Evolutionary conservation across 2,329 filamentous ascomycete genomes (phyloP).

Genomic region (Alternaria dauci): DNA sequence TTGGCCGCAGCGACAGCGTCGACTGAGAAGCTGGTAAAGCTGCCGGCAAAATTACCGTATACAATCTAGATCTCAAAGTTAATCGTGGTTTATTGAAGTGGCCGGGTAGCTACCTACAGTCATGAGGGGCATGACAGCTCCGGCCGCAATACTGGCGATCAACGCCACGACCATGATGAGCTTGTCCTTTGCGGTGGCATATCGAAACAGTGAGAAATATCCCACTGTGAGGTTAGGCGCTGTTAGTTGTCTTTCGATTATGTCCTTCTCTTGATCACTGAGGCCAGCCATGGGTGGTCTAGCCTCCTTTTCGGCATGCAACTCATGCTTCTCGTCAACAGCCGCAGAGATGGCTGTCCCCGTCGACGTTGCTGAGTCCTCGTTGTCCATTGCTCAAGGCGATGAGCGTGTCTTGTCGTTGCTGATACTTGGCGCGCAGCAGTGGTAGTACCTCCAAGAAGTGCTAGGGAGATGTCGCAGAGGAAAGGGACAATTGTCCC

Average conservation of each 20-base stretch:
- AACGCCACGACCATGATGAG: constrained; percentile 61
- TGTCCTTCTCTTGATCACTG: constrained; percentile 45
- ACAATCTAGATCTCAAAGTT: constrained; percentile 36
- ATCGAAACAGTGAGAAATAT: constrained; percentile 58
- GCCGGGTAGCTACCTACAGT: constrained; percentile 56
- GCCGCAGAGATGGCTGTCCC: constrained; percentile 27
- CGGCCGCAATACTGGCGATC: constrained; percentile 73
- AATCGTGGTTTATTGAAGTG: not conserved
- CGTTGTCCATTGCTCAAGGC: constrained; percentile 25
- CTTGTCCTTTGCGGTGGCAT: constrained; percentile 53
- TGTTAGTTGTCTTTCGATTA: constrained; percentile 52
- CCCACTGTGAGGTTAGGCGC: constrained; percentile 54
- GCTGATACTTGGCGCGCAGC: constrained; percentile 5
- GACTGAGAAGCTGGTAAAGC: constrained; percentile 48
- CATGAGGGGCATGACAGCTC: constrained; percentile 78
- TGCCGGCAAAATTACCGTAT: constrained; percentile 51
- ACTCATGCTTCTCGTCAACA: constrained; percentile 36
- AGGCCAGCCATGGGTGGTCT: constrained; percentile 35
- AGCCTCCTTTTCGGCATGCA: constrained; percentile 29
- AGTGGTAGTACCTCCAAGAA: constrained; percentile 3
- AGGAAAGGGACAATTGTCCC: constrained; percentile 3
- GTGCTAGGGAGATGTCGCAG: constrained; percentile 5
- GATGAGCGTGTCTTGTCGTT: constrained; percentile 20
- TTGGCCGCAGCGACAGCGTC: constrained; percentile 34
- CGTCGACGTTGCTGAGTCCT: constrained; percentile 20